These are phyloP conservation scores for Thielaviopsis euricoi DNA, from an alignment of 2,329 filamentous ascomycete species.

Conservation along the genomic window DNA sequence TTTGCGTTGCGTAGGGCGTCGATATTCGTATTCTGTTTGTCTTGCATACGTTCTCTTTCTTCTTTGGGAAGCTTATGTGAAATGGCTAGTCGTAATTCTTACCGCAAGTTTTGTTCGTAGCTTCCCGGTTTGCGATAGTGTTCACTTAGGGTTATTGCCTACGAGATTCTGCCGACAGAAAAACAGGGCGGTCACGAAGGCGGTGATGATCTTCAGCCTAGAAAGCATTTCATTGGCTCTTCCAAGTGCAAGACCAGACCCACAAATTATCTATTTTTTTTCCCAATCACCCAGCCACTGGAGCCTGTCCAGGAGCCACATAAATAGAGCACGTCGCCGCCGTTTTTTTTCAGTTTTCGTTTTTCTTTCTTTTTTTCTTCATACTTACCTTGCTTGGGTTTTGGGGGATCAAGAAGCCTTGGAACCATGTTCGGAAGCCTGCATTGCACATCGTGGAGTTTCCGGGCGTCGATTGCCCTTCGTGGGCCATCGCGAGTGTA, in stretches of 20 bases:
- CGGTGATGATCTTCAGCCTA: not conserved
- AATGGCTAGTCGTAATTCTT: too few species aligned
- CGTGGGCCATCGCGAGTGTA: conserved; percentile 13
- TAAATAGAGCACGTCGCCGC: conserved; percentile 5
- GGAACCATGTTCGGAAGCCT: conserved; percentile 12
- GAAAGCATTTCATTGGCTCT: not conserved
- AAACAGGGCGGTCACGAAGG: not conserved
- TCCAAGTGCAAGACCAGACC: too few species aligned
- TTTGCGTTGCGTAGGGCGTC: too few species aligned
- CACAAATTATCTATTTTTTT: not conserved
- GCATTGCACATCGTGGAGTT: conserved; percentile 13
- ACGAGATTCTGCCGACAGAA: not conserved
- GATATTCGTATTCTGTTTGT: too few species aligned
- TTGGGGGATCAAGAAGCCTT: conserved; percentile 12
- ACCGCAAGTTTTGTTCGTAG: too few species aligned
- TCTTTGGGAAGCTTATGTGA: too few species aligned
- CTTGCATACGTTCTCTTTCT: too few species aligned
- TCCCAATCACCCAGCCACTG: not conserved
- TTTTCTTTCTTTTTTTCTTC: conserved; percentile 9
- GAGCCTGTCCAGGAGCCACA: not conserved
- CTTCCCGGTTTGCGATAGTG: too few species aligned
- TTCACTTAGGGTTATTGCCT: too few species aligned
- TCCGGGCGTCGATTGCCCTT: conserved; percentile 12
- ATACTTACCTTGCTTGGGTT: conserved; percentile 13
- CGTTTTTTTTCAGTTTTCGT: conserved; percentile 3